A percentile compares a stretch with the other conserved stretches of the same genome.
phyloP scores from a whole-genome alignment of 495 filamentous ascomycete genomes.

The Aspergillus affinis region DNA sequence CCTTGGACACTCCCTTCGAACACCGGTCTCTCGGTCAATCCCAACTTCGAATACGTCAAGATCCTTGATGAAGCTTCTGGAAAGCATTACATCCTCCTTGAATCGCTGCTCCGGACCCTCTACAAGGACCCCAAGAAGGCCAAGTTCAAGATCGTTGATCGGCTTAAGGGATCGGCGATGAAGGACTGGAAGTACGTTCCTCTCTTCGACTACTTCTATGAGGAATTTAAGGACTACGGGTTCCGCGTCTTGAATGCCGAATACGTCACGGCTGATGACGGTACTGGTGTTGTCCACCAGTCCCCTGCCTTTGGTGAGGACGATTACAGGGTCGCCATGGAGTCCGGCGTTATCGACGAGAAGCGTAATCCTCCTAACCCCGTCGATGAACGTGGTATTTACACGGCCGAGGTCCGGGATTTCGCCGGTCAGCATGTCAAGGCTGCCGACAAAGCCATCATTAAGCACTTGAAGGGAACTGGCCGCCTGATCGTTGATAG shows the following conservation, averaged over 20 bases:
- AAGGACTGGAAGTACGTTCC: slow-evolving; percentile 90
- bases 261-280: slow-evolving; percentile 90
- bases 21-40: slow-evolving; percentile 75
- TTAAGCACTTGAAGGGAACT: slow-evolving; percentile 80
- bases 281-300: slow-evolving; percentile 95
- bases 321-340: slow-evolving; percentile 84
- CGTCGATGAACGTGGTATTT: slow-evolving; percentile 78
- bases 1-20: slow-evolving; percentile 95
- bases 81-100: slow-evolving; percentile 85
- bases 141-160: slow-evolving; percentile 84
- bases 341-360: slow-evolving; percentile 74
- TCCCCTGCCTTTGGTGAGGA: slow-evolving; percentile 95
- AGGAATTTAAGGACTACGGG: slow-evolving; percentile 84
- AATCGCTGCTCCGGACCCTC: slow-evolving; percentile 77
- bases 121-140: slow-evolving; percentile 99
- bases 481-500: slow-evolving; percentile 84
- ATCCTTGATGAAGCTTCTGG: slow-evolving; percentile 78
- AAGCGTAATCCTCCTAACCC: slow-evolving; percentile 84
- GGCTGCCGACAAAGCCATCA: slow-evolving; percentile 90
- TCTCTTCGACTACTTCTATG: slow-evolving; percentile 89
- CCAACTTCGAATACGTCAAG: slow-evolving; percentile 92
- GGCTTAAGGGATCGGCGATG: slow-evolving; percentile 83
- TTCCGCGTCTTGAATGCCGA: slow-evolving; percentile 83
- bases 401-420: slow-evolving; percentile 76
- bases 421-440: slow-evolving; percentile 93